Base-by-base conservation (phyloP, 495 filamentous ascomycete species). In the Aspergillus nanangensis region DNA sequence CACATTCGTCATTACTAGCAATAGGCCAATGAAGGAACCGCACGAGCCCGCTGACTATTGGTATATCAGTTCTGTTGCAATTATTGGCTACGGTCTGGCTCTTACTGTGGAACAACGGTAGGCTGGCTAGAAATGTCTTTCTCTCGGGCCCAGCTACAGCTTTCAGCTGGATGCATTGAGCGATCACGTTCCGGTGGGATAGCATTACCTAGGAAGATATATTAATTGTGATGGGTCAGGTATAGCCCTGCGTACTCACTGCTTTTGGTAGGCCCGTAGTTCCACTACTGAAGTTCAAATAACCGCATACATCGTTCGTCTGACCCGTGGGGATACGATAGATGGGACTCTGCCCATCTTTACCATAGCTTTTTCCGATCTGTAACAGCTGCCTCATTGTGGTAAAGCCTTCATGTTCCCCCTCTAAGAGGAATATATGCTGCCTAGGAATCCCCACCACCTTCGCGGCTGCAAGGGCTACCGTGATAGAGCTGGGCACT, bases 121-220 rank as follows among this genome's bases (percentile, higher is more conserved):
- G 61, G 7, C 79, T 70, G 18, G 75, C 79, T 13, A 83, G 56
- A n/a, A 77, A 61, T 42, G 66, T 72, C 13, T 62, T 72, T 37
- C 71, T 62, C 23, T 76, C 69, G 18, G 61, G 15, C 3, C 67
- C 64, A 2, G 75, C 76, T 8, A 79, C 59, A 25, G 61, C 61
- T 35, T 69, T 48, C 32, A 83, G 56, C 54, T 83, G 81, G 25
- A 83, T 62, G 42, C 69, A 78, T 57, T 83, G 80, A 1, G 78
- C 78, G 17, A 84, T 83, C 10, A 83, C 72, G 50, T 84, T 83
- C 31, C 75, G 72, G 50, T 83, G 79, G 13, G 78, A 58, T 19
- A 82, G 80, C 80, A 83, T 82, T 20, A 82, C 76, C 58, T 64
- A 15, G 7, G n/a, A n/a, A n/a, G n/a, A n/a, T n/a, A n/a, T n/a